phyloP scores from a whole-genome alignment of 768 basidiomycete genomes.

The Tricholoma bakamatsutake region DNA sequence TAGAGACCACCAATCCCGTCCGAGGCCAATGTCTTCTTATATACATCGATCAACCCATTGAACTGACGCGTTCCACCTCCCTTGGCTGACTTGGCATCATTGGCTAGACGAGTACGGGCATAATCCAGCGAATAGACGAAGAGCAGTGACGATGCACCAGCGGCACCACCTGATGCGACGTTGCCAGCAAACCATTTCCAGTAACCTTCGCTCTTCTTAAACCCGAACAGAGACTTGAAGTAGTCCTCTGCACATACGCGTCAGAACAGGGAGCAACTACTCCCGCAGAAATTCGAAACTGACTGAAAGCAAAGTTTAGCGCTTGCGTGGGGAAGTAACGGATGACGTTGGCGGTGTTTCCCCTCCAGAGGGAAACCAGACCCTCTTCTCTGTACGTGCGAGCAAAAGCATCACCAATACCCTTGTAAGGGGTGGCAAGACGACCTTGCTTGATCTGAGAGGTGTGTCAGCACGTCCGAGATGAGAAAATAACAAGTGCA shows the following conservation, averaged over 20 bases:
- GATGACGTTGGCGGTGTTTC: conserved; percentile 99
- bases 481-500: conserved; percentile 11
- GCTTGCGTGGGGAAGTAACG: conserved; percentile 99
- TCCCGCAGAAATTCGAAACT: conserved; percentile 28
- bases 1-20: conserved; percentile 99
- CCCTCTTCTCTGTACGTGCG: conserved; percentile 97
- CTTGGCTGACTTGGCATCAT: conserved; percentile 96
- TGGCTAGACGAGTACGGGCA: conserved; percentile 98
- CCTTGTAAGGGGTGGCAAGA: conserved; percentile 94
- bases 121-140: conserved; percentile 99
- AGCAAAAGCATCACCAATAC: conserved; percentile 83
- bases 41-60: conserved; percentile 97
- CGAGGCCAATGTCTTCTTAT: conserved; percentile 93
- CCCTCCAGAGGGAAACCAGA: conserved; percentile 93
- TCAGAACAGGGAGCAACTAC: not conserved
- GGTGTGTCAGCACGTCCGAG: conserved; percentile 26
- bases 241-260: conserved; percentile 69
- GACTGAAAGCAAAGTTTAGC: conserved; percentile 99
- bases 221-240: conserved; percentile 98
- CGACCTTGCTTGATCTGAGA: conserved; percentile 97
- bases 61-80: conserved; percentile 90
- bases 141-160: conserved; percentile 96
- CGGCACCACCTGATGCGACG: conserved; percentile 97
- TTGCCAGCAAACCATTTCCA: conserved; percentile 99
- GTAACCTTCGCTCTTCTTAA: conserved; percentile 97